Conservation (phyloP, 768 basidiomycete species). For the Coprinopsis sp. region DNA sequence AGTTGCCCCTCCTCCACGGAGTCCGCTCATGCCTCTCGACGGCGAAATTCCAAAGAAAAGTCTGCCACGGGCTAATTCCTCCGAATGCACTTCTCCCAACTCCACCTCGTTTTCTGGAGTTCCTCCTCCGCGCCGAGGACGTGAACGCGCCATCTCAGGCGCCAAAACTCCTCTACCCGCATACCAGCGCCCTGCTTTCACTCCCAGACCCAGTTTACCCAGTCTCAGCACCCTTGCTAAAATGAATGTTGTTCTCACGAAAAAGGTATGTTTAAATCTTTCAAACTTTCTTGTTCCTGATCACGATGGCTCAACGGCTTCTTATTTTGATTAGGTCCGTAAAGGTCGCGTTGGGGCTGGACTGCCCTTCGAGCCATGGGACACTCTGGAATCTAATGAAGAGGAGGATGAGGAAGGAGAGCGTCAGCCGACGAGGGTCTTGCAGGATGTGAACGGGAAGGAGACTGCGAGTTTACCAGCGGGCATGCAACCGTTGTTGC, state of each 20-base stretch:
- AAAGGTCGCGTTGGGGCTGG: conserved; percentile 49
- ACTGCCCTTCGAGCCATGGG: conserved; percentile 54
- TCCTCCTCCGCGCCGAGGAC: conserved; percentile 3
- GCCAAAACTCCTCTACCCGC: conserved; percentile 26
- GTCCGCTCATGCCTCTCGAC: conserved; percentile 21
- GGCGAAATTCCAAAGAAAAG: conserved; percentile 9
- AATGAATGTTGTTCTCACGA: conserved; percentile 42
- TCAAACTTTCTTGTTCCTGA: conserved; percentile 2
- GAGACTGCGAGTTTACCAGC: conserved; percentile 6
- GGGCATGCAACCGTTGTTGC: conserved; percentile 9
- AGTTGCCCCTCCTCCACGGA: conserved; percentile 17
- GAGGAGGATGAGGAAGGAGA: no score
- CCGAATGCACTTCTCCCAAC: no score
- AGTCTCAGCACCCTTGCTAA: conserved; percentile 44
- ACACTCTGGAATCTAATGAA: no score
- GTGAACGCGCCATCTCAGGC: conserved; percentile 4
- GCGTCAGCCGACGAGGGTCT: conserved; percentile 7
- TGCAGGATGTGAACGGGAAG: conserved; percentile 6
- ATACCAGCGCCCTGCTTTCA: conserved; percentile 44
- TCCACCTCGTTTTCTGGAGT: no score
- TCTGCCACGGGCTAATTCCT: no score
- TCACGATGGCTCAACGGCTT: conserved; percentile 1
- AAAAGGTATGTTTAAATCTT: conserved; percentile 33
- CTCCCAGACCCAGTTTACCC: conserved; percentile 46
- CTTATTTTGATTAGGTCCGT: conserved; percentile 34